phyloP scores from a whole-genome alignment of 305 asterid genomes.

The Fraxinus sp. region DNA sequence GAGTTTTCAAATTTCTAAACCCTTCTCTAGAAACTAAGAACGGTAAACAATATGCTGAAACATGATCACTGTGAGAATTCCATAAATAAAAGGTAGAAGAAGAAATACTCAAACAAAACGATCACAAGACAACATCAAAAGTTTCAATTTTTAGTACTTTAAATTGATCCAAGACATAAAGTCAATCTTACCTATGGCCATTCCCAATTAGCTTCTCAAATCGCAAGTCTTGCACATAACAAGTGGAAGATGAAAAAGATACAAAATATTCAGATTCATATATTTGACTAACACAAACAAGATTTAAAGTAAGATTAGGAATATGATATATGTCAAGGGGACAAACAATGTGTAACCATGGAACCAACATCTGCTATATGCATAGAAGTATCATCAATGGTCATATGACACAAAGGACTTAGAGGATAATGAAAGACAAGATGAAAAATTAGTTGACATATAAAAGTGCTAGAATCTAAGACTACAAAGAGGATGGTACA shows the following conservation, averaged over 20 bases:
- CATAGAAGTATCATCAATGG: neutral
- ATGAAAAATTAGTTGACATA: neutral
- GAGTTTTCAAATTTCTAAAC: neutral
- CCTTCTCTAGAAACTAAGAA: too few species aligned
- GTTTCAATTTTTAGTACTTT: too few species aligned
- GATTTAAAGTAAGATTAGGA: too few species aligned
- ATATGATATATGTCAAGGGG: too few species aligned
- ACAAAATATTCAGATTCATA: too few species aligned
- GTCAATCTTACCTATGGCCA: neutral
- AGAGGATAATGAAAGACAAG: neutral
- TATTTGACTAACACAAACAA: too few species aligned
- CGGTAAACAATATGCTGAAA: too few species aligned
- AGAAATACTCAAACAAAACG: too few species aligned
- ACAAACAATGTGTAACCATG: neutral
- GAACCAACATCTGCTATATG: neutral
- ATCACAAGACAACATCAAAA: too few species aligned
- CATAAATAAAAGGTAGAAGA: neutral
- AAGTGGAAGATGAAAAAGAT: neutral
- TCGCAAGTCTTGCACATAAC: neutral
- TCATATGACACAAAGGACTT: neutral
- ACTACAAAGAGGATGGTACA: neutral
- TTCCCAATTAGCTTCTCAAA: neutral
- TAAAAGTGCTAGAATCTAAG: neutral
- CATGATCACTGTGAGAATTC: too few species aligned
- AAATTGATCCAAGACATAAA: neutral